Conservation (phyloP, 306 rosid genomes). For the Canavalia gladiata region DNA sequence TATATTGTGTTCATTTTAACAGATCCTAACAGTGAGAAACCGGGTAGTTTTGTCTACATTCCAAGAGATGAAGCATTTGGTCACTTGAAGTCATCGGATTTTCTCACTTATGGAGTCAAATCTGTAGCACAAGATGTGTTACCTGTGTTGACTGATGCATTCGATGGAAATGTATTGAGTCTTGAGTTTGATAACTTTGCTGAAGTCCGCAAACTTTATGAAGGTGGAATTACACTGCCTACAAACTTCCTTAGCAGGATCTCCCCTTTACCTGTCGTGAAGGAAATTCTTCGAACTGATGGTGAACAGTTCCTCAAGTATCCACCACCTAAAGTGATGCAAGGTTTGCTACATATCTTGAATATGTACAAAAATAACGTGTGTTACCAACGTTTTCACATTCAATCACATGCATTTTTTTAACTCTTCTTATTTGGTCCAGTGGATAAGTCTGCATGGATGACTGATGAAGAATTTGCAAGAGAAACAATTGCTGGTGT, state of each 20-base stretch:
- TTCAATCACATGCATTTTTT: neutral
- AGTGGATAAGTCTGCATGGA: slow-evolving; percentile 67
- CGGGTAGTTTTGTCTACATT: slow-evolving; percentile 45
- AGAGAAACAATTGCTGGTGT: slow-evolving; percentile 81
- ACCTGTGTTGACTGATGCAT: slow-evolving; percentile 56
- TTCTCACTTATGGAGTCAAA: slow-evolving; percentile 57
- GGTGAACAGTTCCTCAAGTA: slow-evolving; percentile 60
- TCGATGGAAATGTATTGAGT: slow-evolving; percentile 37
- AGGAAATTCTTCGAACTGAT: slow-evolving; percentile 48
- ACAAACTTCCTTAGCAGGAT: slow-evolving; percentile 42
- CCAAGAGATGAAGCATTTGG: slow-evolving; percentile 71
- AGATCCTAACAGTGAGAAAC: slow-evolving; percentile 65
- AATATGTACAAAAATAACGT: neutral
- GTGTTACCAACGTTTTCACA: neutral
- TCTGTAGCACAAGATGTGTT: slow-evolving; percentile 57
- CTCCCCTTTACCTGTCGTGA: slow-evolving; percentile 56
- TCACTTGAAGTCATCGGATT: slow-evolving; percentile 27
- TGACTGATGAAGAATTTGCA: slow-evolving; percentile 81
- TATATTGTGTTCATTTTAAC: neutral
- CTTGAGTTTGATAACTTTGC: slow-evolving; percentile 62
- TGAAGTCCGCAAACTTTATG: slow-evolving; percentile 64
- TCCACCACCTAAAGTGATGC: slow-evolving; percentile 68
- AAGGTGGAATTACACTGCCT: slow-evolving; percentile 69
- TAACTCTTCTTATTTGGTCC: slow-evolving; percentile 4
- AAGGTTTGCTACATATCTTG: slow-evolving; percentile 51